phyloP scores from a whole-genome alignment of 768 basidiomycete species.

The Nidularia sp. region DNA sequence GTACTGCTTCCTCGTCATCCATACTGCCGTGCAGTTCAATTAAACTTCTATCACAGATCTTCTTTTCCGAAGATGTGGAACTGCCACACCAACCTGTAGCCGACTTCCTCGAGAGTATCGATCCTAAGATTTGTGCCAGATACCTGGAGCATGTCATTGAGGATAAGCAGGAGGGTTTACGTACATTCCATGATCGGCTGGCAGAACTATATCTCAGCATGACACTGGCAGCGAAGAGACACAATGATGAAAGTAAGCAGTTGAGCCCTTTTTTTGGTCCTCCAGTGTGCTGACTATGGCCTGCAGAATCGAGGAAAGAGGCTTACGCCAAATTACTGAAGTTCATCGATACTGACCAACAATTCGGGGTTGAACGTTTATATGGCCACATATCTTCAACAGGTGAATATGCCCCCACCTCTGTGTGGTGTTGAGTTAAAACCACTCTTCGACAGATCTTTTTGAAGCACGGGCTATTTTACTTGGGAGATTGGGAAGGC shows the following conservation, averaged over 20 bases:
- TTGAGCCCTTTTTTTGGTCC: neutral
- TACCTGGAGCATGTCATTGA: constrained; percentile 86
- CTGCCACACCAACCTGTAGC: constrained; percentile 76
- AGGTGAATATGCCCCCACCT: too few relatives aligned
- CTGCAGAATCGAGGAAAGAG: constrained; percentile 42
- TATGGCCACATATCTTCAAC: constrained; percentile 80
- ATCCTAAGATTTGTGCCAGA: constrained; percentile 62
- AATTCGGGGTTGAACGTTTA: constrained; percentile 75
- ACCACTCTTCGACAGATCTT: constrained; percentile 53
- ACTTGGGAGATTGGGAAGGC: constrained; percentile 83
- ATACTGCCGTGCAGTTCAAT: neutral
- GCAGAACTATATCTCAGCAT: constrained; percentile 82
- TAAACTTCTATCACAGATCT: constrained; percentile 55
- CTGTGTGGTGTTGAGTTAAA: too few relatives aligned
- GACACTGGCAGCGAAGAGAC: constrained; percentile 54
- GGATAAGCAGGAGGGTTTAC: constrained; percentile 62
- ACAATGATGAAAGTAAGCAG: constrained; percentile 51
- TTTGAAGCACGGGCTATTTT: constrained; percentile 91
- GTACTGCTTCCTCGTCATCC: constrained; percentile 26
- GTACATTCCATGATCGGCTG: constrained; percentile 82
- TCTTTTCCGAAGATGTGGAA: constrained; percentile 92
- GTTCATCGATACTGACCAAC: constrained; percentile 69
- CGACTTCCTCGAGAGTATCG: constrained; percentile 71
- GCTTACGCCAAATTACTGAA: constrained; percentile 67
- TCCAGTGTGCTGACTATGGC: constrained; percentile 4